Evolutionary conservation across 2,329 filamentous ascomycete genomes (phyloP), one percentile per base, ranked within the genome.

Genomic region (Cercospora berteroae): DNA sequence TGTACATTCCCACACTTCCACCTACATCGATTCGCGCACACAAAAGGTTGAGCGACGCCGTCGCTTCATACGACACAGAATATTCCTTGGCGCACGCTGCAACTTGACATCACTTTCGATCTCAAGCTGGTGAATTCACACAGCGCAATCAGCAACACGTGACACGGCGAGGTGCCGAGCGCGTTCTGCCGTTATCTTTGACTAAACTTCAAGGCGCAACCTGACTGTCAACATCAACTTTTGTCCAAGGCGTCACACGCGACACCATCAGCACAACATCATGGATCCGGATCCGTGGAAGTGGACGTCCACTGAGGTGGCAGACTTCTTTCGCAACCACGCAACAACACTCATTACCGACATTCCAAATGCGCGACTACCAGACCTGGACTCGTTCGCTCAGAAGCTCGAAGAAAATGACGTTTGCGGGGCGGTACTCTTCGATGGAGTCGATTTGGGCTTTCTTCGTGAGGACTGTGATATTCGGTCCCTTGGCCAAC

Each of bases 251-350:
- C 12, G 16, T 52, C 31, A 33, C 25, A 48, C 29, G 56, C 59
- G 25, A 10, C 61, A 25, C 52, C 20, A 27, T 52, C 18, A 16
- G 20, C 12, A 39, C 16, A 16, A 36, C 50, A 69, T 67, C 61
- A 78, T 78, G 58, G 77, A 78, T 16, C 76, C 79, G 65, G 92
- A 96, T 79, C 92, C 93, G n/a, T 90, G 89, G 77, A 75, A 84
- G 63, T 96, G 93, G 93, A 85, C 85, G 39, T 83, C 89, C 33
- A 87, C 90, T 42, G 84, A 88, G 39, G 87, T 96, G 10, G 85
- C 90, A 9, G 77, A 82, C 16, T 88, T 89, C 74, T 82, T 96
- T 3, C 92, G 89, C 75, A 82, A 84, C 60, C 60, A 75, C 42
- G 74, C 74, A 4, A 57, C 65, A 12, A 10, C 31, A 8, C 66